Evolutionary conservation across 83 land plant genomes (phyloP), one percentile per base, ranked within the genome.

Genomic region (Thuja plicata): DNA sequence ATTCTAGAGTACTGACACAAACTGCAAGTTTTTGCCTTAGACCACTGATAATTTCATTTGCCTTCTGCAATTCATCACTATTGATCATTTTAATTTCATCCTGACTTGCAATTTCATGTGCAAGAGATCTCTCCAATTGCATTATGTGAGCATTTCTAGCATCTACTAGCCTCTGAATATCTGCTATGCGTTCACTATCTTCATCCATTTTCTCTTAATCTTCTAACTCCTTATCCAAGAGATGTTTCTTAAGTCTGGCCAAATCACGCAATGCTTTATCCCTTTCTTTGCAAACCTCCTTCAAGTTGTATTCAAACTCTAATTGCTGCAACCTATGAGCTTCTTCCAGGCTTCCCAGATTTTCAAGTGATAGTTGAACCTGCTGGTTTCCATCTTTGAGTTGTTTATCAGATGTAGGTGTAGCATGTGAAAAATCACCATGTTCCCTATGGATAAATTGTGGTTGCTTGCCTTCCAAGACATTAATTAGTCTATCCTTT

Each of bases 201-300:
- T 94, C 95, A 85, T 96, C 99, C 99, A 98, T 98, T 93, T 98
- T 97, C 83, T 96, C 99, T 50, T 97, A 95, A 52, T 96, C 97
- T 86, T 97, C 97, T 79, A 88, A 85, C 92, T 96, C 99, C 97
- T 96, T 97, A 76, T 97, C 99, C 89, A 98, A 73, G 87, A 98
- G 93, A 90, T 97, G 99, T 81, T 98, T 96, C 92, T 95, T 98
- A 21, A 98, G 93, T 87, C 99, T 95, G 11, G 91, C 74, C 79
- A 97, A 87, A 86, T 97, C 93, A 88, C 93, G 95, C 74, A 93
- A 55, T 77, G 96, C 98, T 91, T 98, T 97, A 88, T 98, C 99
- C 87, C 95, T 92, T 91, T 94, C 96, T 62, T 46, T 87, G 88
- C 89, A 87, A 50, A 92, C 89, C 80, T 92, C 94, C 87, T 92